Evolutionary conservation across 2,329 filamentous ascomycete genomes (phyloP), one percentile per base, ranked within the genome.

Genomic region (Paecilomyces formosus): DNA sequence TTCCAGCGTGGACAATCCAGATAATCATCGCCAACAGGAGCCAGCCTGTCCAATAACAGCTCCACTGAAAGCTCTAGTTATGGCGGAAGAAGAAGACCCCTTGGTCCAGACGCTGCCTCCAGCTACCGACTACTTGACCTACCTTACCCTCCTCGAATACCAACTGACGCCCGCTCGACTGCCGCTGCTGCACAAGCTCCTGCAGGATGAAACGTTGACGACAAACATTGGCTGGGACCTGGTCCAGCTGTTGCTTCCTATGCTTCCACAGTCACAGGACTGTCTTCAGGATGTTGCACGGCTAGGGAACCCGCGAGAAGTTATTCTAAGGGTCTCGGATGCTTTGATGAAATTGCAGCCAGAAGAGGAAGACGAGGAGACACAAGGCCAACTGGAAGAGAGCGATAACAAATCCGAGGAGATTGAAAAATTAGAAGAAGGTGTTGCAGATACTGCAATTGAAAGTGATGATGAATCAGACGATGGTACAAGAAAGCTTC

Each of bases 191-290:
- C 84, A 85, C 65, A 73, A 78, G 35, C 76, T 87, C 21, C 74
- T 88, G 13, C 83, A 86, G 67, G 84, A 87, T 76, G 78, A 82
- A 60, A 80, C 78, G 53, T 70, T 88, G 35, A 85, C 84, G 3
- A 78, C 78, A 52, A 85, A 86, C 63, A 87, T 88, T 65, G 85
- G 85, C 60, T 88, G 85, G 85, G 85, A 88, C 69, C 70, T 88
- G 50, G 81, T 87, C 5, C 82, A 85, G 64, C 70, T 87, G 9
- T 76, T 88, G 1, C 74, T 87, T 15, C 85, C 84, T 1, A 76
- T 86, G 60, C 71, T 88, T 3, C 83, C 84, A 1, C 77, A 79
- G 2, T 85, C 83, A 0, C 76, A 80, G 55, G 76, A 82, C 64
- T 87, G 85, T 66, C 70, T 88, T 9, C 79, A 85, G 59, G 83